Evolutionary conservation across 1,284 basidiomycete species (phyloP), one percentile per base, ranked within the genome.

Genomic region (Ustilago nuda): DNA sequence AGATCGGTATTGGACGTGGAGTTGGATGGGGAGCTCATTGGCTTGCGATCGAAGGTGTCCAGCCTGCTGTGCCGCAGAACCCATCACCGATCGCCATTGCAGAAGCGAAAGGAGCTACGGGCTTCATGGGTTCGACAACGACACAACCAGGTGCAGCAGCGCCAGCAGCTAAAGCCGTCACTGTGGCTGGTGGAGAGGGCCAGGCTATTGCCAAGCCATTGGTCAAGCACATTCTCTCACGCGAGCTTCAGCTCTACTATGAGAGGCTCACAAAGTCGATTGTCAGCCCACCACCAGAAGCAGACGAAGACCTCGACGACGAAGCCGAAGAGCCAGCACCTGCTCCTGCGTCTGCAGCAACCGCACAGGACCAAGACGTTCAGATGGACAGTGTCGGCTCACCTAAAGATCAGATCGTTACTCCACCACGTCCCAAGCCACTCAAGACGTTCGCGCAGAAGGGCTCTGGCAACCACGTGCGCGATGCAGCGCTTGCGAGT

Each of bases 21-120:
- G 83, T 85, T 4, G 84, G 84, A 4, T 85, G 84, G 84, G 80
- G 80, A 35, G 83, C 84, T 17, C 96, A 99, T 85, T 99, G 96
- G 97, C 89, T 99, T 27, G 95, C 96, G 0, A 94, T 99, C 30
- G 96, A 99, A 84, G 96, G 97, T 41, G 93, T 99, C 4, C 96
- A 99, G 84, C 96, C 97, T 0, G 90, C 95, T 17, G 93, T 98
- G 48, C 94, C 95, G 7, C 95, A 99, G 86, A 99, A 99, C 84
- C 97, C 97, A 0, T 92, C 94, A 1, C 88, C 86, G 15, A 59
- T 73, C 5, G 70, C 76, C 0, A 61, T 68, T 43, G 71, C 73
- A 53, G 70, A 73, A n/a, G 69, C 69, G 8, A 68, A 67, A 23
- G 62, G 53, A 6, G 15, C 58, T 8, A 67, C 58, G 6, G 69